Evolutionary conservation across 1,139 yeast species (phyloP).

Genomic region (Sugiyamaella sp.): DNA sequence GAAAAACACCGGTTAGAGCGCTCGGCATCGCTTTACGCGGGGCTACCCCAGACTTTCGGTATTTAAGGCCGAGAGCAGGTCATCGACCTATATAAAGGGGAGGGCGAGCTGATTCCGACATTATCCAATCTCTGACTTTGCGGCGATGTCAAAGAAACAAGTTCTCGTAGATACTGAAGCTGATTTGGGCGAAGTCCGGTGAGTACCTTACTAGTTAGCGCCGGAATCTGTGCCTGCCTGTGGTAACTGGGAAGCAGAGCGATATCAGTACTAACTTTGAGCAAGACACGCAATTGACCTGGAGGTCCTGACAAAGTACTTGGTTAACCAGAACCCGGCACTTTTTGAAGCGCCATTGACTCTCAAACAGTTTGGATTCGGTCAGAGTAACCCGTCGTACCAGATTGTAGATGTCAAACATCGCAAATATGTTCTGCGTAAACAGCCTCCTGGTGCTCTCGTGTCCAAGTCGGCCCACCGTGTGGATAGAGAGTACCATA

Average conservation of each 20-base stretch:
- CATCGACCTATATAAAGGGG: too few species aligned
- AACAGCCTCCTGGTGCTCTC: constrained; percentile 63
- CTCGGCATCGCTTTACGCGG: too few species aligned
- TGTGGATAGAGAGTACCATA: constrained; percentile 63
- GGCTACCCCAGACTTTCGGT: too few species aligned
- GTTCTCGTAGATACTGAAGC: constrained; percentile 42
- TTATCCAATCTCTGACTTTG: too few species aligned
- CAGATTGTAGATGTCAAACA: constrained; percentile 51
- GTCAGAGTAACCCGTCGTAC: constrained; percentile 71
- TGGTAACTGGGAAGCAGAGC: neutral
- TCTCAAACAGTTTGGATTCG: constrained; percentile 60
- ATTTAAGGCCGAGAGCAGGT: too few species aligned
- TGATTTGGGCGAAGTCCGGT: constrained; percentile 43
- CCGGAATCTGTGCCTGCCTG: neutral
- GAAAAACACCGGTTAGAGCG: too few species aligned
- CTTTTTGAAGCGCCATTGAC: constrained; percentile 33
- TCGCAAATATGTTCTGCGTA: constrained; percentile 54
- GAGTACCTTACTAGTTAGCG: too few species aligned
- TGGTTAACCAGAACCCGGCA: constrained; percentile 25
- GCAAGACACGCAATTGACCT: constrained; percentile 45
- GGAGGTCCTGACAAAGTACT: constrained; percentile 41
- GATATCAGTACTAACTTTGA: constrained; percentile 17
- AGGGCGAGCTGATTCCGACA: too few species aligned
- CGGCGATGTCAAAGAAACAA: constrained; percentile 16
- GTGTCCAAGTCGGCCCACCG: constrained; percentile 67